Percentiles rank a stretch among this genome's conserved stretches.
Conservation (phyloP, 768 basidiomycete genomes). For the Galerina marginata region DNA sequence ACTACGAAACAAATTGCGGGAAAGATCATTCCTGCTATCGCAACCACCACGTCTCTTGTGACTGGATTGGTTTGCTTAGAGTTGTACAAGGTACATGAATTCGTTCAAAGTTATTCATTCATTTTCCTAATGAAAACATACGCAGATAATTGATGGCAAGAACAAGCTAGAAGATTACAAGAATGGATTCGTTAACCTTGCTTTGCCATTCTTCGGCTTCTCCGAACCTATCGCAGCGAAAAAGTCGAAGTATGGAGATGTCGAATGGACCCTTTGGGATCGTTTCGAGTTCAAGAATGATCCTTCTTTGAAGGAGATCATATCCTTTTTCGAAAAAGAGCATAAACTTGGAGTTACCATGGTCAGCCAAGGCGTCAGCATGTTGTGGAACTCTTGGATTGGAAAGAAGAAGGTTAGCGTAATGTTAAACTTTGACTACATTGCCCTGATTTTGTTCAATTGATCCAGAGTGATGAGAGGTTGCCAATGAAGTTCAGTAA, state of each 20-base stretch:
- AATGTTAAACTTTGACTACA: background rate
- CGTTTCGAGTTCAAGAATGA: slow-evolving; percentile 92
- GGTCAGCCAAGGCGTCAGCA: slow-evolving; percentile 97
- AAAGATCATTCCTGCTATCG: slow-evolving; percentile 99
- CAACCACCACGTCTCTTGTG: slow-evolving; percentile 95
- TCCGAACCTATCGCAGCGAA: slow-evolving; percentile 92
- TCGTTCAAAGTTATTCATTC: background rate
- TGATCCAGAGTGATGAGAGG: slow-evolving; percentile 78
- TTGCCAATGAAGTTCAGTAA: slow-evolving; percentile 89
- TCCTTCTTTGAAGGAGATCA: slow-evolving; percentile 85
- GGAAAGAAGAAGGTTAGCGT: slow-evolving; percentile 86
- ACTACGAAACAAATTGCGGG: slow-evolving; percentile 97
- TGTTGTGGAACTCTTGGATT: slow-evolving; percentile 96
- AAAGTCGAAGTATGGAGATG: slow-evolving; percentile 87
- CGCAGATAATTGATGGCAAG: slow-evolving; percentile 93
- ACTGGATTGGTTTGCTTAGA: slow-evolving; percentile 97
- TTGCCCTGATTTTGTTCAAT: background rate
- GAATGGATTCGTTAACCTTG: slow-evolving; percentile 98
- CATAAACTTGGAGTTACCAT: slow-evolving; percentile 91
- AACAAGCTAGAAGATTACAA: slow-evolving; percentile 93
- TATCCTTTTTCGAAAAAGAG: slow-evolving; percentile 81
- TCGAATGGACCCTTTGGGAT: slow-evolving; percentile 98
- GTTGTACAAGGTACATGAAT: slow-evolving; percentile 82
- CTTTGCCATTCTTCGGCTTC: slow-evolving; percentile 98
- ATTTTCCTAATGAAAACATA: background rate